Base-by-base conservation (phyloP, 1,284 basidiomycete genomes). In the Retiboletus flavoniger region DNA sequence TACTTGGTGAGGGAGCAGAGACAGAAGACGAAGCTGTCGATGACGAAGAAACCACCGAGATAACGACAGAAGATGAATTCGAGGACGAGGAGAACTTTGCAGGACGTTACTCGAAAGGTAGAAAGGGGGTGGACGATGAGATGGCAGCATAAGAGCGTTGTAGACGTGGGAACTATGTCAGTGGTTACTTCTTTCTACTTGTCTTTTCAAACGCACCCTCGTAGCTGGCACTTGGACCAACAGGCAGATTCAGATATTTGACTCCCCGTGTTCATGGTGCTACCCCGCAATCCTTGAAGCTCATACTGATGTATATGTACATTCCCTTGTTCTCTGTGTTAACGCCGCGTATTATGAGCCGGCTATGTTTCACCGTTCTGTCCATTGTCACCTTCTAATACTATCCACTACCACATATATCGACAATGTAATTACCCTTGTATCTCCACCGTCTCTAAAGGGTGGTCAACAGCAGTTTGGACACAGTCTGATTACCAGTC, bases 31-130 rank as follows among this genome's bases (percentile, higher is more conserved):
- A 76, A 45, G 71, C 68, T 21, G 71, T 73, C 24, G 74, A 70
- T 2, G 79, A 77, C 16, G 77, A 75, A 28, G 82, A 84, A 42
- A 62, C 62, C 19, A 61, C 71, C 35, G 80, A 80, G 60, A 72
- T 75, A 45, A 80, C 78, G 52, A 82, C 83, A 31, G 85, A 87
- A 61, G 85, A 89, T 53, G 87, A 88, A 65, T 78, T 79, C 56
- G 84, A 84, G 58, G 84, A 86, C 59, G 77, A 75, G 36, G 76
- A 75, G 63, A 73, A 68, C 39, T 74, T 75, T 42, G 85, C 80
- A 5, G 87, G 87, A 29, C 75, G 87, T 48, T 88, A 88, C 69
- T 81, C 88, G 43, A 71, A 75, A 61, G 66, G 76, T 64, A 79
- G 80, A 70, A 78, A 76, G 44, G 67, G 77, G 51, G 72, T 72